Evolutionary conservation across 768 basidiomycete species (phyloP), one percentile per base, ranked within the genome.

Genomic region (Rhodotorula sphaerocarpa): DNA sequence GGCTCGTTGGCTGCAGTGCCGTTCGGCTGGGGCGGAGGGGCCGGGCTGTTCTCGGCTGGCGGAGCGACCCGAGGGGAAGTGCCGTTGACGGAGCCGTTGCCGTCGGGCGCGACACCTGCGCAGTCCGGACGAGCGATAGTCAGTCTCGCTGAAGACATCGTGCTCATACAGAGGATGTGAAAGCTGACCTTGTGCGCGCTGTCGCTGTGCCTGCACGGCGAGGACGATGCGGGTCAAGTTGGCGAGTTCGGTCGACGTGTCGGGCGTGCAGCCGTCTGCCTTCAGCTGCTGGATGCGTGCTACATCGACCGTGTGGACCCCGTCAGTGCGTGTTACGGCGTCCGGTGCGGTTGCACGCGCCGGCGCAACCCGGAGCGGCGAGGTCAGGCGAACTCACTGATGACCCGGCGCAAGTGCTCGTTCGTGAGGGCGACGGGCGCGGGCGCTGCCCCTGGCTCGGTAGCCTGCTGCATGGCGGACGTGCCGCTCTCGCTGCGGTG

Each of bases 181-280:
- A n/a, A 33, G 39, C 54, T 44, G 28, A 62, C 75, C 71, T 18
- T 72, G 67, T 23, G 16, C 11, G 27, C 33, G n/a, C 21, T 45
- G 55, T 4, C 51, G 28, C 41, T 58, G 73, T 59, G 74, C 68
- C 23, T 75, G 74, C 47, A 79, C 63, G 11, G 68, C 70, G 7
- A 72, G 69, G 43, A 83, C 70, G 65, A 79, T 73, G 31, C 75
- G 73, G 52, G 77, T 67, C 50, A 82, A 73, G 59, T 71, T 74
- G 10, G 74, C 77, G 28, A 82, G 75, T 57, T 83, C 82, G 28
- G 66, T 73, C 14, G 75, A 77, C 3, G 76, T 77, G 51, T 81
- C 79, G n/a, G 77, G 73, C 16, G 80, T 79, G 61, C 73, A 74
- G 18, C 82, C 82, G 43, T 76, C 73, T n/a, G 70, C 70, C 44